Evolutionary conservation across 2,329 filamentous ascomycete genomes (phyloP).

Genomic region (Gremmenia infestans): DNA sequence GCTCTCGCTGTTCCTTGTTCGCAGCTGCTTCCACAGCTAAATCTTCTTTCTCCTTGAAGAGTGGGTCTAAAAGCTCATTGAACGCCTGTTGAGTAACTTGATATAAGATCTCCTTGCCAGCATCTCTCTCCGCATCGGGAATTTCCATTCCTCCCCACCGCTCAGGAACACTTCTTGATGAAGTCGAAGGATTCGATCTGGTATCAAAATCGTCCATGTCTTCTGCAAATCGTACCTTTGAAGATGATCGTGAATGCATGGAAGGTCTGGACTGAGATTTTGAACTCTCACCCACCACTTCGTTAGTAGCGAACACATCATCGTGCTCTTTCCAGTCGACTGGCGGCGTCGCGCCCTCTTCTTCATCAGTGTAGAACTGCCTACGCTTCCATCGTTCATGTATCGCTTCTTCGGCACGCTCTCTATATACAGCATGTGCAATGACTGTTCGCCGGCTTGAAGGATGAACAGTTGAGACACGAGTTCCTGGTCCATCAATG

Average conservation of each 20-base stretch:
- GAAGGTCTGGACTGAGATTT: slow-evolving; percentile 37
- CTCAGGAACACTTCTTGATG: slow-evolving; percentile 66
- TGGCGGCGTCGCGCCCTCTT: slow-evolving; percentile 67
- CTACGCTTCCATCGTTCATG: slow-evolving; percentile 71
- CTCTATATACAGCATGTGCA: slow-evolving; percentile 22
- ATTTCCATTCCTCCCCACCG: slow-evolving; percentile 75
- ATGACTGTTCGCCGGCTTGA: slow-evolving; percentile 23
- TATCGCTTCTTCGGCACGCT: slow-evolving; percentile 34
- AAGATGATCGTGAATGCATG: slow-evolving; percentile 66
- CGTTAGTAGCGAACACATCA: slow-evolving; percentile 39
- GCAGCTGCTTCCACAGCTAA: slow-evolving; percentile 62
- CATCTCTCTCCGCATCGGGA: slow-evolving; percentile 73
- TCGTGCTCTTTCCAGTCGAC: slow-evolving; percentile 58
- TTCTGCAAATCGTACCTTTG: slow-evolving; percentile 73
- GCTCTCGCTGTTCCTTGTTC: slow-evolving; percentile 57
- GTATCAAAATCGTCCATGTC: slow-evolving; percentile 65
- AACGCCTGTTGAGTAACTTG: slow-evolving; percentile 88
- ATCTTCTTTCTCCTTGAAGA: slow-evolving; percentile 81
- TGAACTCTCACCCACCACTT: slow-evolving; percentile 37
- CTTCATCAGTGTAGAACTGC: slow-evolving; percentile 79
- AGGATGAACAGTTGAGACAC: slow-evolving; percentile 19
- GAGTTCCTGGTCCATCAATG: slow-evolving; percentile 24
- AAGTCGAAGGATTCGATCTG: slow-evolving; percentile 67
- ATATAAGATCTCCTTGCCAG: slow-evolving; percentile 71
- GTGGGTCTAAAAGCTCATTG: slow-evolving; percentile 82